A percentile compares a stretch with the other conserved stretches of the same genome.
These are phyloP conservation scores for Exophiala lecanii-corni DNA, from an alignment of 2,329 filamentous ascomycete species.

Conservation along the genomic window DNA sequence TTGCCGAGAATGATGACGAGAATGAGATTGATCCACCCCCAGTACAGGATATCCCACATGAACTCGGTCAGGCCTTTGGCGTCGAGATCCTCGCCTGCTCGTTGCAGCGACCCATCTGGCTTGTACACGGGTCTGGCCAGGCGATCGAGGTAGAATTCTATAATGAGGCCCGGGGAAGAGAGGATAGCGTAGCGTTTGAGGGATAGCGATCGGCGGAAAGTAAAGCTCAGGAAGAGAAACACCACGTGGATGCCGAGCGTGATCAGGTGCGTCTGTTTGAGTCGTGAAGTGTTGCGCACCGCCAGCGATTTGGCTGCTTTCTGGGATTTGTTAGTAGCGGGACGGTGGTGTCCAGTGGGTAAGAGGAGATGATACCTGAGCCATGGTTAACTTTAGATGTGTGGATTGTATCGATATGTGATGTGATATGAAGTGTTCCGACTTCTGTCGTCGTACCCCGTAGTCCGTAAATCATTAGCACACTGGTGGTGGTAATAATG, in stretches of 20 bases:
- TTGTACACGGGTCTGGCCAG: conserved; percentile 74
- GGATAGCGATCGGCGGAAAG: conserved; percentile 58
- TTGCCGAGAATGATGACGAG: conserved; percentile 76
- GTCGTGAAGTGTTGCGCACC: conserved; percentile 68
- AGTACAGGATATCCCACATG: conserved; percentile 96
- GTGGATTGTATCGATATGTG: no score
- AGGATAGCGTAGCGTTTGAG: conserved; percentile 66
- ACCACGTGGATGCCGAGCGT: conserved; percentile 66
- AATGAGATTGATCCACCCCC: conserved; percentile 76
- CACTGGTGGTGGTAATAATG: no score
- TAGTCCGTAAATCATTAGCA: no score
- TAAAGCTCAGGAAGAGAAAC: conserved; percentile 68
- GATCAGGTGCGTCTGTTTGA: conserved; percentile 77
- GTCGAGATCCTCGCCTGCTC: conserved; percentile 79
- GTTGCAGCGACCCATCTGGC: conserved; percentile 62
- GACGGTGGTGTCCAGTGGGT: neutral
- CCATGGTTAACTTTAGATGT: no score
- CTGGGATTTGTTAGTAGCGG: conserved; percentile 27
- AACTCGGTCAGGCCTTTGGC: conserved; percentile 89
- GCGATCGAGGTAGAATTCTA: conserved; percentile 80
- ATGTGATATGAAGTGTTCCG: no score
- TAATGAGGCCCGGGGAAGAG: conserved; percentile 68
- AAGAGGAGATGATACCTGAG: conserved; percentile 19
- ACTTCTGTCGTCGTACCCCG: no score
- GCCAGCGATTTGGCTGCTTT: conserved; percentile 59